Base-by-base conservation (phyloP, 2,329 filamentous ascomycete species). In the Chalaropsis ovoidea region DNA sequence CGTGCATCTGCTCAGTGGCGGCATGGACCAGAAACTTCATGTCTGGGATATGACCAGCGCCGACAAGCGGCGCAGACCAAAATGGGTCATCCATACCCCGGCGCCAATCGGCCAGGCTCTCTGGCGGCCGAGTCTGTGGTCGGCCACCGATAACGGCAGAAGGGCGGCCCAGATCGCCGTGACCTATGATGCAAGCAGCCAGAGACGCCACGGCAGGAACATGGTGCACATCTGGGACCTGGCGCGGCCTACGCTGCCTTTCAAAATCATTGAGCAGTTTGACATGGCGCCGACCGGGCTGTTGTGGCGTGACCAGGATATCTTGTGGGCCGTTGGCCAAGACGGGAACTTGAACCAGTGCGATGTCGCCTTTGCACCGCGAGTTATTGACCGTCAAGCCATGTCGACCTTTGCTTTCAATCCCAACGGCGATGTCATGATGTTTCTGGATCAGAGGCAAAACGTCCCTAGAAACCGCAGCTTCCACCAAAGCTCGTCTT, bases 141-240 rank as follows among this genome's bases (percentile, higher is more conserved):
- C 83, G n/a, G 82, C 82, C 0, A 83, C 83, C 3, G 80, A 82
- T 0, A 81, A 83, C 68, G 82, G 80, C 2, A 79, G 80, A 60
- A 78, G 84, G 56, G 81, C 82, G 1, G 84, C 84, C 0, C 83
- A 87, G 70, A 76, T 87, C 11, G 82, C 83, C 1, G 80, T 86
- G 1, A 78, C 82, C 0, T 86, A 87, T 70, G 81, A 86, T 67
- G 83, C 84, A 69, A 77, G 76, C 52, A 79, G 79, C 69, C 73
- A 78, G 54, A 80, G 79, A 66, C 77, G 79, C 8, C 80, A 80
- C 64, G 83, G 83, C 52, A 81, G 82, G 54, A 81, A 79, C 35
- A 77, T 79, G 0, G 82, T 87, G 15, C 84, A 88, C 66, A 77
- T 88, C 22, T 88, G 85, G 84, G 86, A 88, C 71, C 74, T 88